Base-by-base conservation (phyloP, 2,329 filamentous ascomycete species). In the Beauveria bassiana region DNA sequence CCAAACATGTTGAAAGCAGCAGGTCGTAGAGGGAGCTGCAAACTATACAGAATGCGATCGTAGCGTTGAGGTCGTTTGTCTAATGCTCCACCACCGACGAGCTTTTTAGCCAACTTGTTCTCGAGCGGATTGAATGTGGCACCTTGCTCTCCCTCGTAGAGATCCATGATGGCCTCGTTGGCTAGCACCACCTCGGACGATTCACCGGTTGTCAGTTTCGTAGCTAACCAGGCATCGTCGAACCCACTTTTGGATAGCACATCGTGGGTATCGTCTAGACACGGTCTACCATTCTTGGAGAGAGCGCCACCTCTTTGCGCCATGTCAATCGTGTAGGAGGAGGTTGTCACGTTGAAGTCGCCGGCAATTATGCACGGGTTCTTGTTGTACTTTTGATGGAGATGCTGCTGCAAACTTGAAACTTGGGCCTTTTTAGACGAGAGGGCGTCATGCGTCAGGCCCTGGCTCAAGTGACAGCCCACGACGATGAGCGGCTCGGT, bases 271-370 rank as follows among this genome's bases (percentile, higher is more conserved):
- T 74, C 71, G 7, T 69, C 67, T 1, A 86, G 69, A 9, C 73
- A 71, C 3, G 67, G 69, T 0, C 73, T 75, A 1, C 81, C 81
- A 54, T 80, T 75, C 0, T 69, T 52, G 0, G 83, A 82, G n/a
- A 89, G 80, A 5, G 75, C 71, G n/a, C 80, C 79, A 58, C 75
- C 79, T 61, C 78, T 76, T 1, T 82, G 65, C 0, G 85, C 83
- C 4, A 75, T 72, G 12, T 81, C 73, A 40, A 88, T 79, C 0
- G 84, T 83, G 58, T 77, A 76, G 1, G 75, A 72, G 1, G 86
- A 89, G 0, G 85, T 86, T 7, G 81, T 75, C 26, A 88, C 73
- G 66, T 89, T 89, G 69, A 88, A 86, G 67, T 88, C 85, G 3
- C 86, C 86, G 0, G 82, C 81, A 22, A 89, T 66, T 4, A 88